Conservation (phyloP, 2,329 filamentous ascomycete species). For the Eutypa lata region DNA sequence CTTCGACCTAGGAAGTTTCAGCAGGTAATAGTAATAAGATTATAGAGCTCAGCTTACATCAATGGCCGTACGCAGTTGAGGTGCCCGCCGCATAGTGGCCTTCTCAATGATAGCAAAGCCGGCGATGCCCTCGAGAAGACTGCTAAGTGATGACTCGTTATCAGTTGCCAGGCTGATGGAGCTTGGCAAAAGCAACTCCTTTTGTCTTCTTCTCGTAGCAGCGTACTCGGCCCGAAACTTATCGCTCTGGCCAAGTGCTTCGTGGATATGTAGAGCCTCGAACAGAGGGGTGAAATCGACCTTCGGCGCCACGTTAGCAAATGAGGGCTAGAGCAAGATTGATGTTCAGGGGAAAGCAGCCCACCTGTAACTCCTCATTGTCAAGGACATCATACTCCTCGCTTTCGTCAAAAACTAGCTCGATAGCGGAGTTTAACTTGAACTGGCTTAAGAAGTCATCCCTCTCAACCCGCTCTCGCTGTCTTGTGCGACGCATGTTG, state of each 20-base stretch:
- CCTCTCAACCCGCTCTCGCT: slow-evolving; percentile 76
- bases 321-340: not conserved
- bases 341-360: not conserved
- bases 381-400: slow-evolving; percentile 95
- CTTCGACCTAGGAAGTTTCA: slow-evolving; percentile 69
- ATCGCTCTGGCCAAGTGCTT: slow-evolving; percentile 87
- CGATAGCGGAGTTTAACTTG: slow-evolving; percentile 92
- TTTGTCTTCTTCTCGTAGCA: slow-evolving; percentile 85
- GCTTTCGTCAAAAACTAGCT: slow-evolving; percentile 89
- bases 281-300: slow-evolving; percentile 94
- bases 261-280: slow-evolving; percentile 93
- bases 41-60: slow-evolving; percentile 58
- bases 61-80: slow-evolving; percentile 74
- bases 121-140: slow-evolving; percentile 85
- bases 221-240: slow-evolving; percentile 89
- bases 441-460: slow-evolving; percentile 76
- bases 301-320: slow-evolving; percentile 8
- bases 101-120: slow-evolving; percentile 97
- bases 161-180: slow-evolving; percentile 76
- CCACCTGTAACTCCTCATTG: slow-evolving; percentile 79
- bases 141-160: slow-evolving; percentile 83
- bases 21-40: not conserved
- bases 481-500: slow-evolving; percentile 76
- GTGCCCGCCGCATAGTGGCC: slow-evolving; percentile 83
- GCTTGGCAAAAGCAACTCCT: slow-evolving; percentile 79